Evolutionary conservation across 768 basidiomycete species (phyloP).

Genomic region (Pleurotus djamor): DNA sequence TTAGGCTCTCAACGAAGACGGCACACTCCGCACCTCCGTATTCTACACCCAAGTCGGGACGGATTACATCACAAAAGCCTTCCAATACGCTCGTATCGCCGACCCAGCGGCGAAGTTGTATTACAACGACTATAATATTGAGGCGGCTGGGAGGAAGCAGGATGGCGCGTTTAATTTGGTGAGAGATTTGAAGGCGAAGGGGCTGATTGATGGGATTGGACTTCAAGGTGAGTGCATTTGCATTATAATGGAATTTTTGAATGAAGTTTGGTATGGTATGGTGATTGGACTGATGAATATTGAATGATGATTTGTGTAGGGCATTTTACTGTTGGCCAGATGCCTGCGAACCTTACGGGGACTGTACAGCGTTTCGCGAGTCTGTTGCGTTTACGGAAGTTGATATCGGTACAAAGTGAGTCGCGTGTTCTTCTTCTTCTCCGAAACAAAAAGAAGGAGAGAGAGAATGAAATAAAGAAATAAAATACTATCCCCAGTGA

Average conservation of each 20-base stretch:
- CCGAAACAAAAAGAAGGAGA: too few relatives aligned
- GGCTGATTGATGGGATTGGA: slow-evolving; percentile 44
- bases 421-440: too few relatives aligned
- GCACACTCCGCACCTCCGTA: slow-evolving; percentile 39
- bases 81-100: slow-evolving; percentile 38
- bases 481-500: too few relatives aligned
- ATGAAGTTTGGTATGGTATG: too few relatives aligned
- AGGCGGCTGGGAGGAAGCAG: slow-evolving; percentile 32
- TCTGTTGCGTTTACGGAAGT: slow-evolving; percentile 49
- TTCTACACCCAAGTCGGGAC: slow-evolving; percentile 38
- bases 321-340: slow-evolving; percentile 40
- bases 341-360: slow-evolving; percentile 31
- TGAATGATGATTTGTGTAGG: slow-evolving; percentile 3
- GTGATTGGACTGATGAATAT: background rate
- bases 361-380: slow-evolving; percentile 37
- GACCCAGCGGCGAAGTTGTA: slow-evolving; percentile 47
- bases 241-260: too few relatives aligned
- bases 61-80: slow-evolving; percentile 38
- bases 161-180: slow-evolving; percentile 42
- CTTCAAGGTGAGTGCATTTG: background rate
- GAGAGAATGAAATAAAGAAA: too few relatives aligned
- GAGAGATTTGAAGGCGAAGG: slow-evolving; percentile 29
- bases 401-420: slow-evolving; percentile 36
- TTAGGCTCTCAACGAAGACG: slow-evolving; percentile 51
- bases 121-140: slow-evolving; percentile 27